Evolutionary conservation across 2,329 filamentous ascomycete species (phyloP), one percentile per base, ranked within the genome.

Genomic region (Fusarium temperatum): DNA sequence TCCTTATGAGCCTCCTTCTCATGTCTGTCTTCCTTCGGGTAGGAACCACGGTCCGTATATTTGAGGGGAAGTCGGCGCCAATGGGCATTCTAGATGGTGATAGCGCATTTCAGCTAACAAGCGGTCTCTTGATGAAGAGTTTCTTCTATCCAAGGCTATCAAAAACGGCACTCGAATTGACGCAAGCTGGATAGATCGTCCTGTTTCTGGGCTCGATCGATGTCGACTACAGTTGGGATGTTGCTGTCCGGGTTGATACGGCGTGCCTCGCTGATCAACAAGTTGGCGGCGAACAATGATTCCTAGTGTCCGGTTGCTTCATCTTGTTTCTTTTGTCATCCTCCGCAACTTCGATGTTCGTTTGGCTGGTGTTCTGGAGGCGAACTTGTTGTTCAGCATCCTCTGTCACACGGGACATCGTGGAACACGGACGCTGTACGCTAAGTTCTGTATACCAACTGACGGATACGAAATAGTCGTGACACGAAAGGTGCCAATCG

Each of bases 401-500:
- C 45, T 11, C 1, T 22, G 13, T 22, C 26, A 9, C 0, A 48
- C 18, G 9, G 5, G 18, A 15, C 26, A 4, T 47, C 8, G 4
- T 6, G 12, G 45, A 28, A 28, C 44, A 28, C 15, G 24, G 24
- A 47, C 13, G 18, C 24, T 47, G 18, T 28, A 8, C 26, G 9
- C 26, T 2, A 3, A 48, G 42, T 0, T 45, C 12, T 11, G 5
- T 10, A 18, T 22, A 6, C 24, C 13, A 22, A 28, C 9, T 28
- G 12, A 28, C 7, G 8, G 18, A 47, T 10, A 28, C 18, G 6
- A 11, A 28, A 47, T 3, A 6, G 8, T 11, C 45, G 18, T 6
- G 18, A 47, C 20, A 28, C 20, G 3, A 0, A 3, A 22, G 6
- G 6, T 26, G 26, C 20, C 11, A 28, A 15, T 15, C 0, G 1